Evolutionary conservation across 2,329 filamentous ascomycete genomes (phyloP).

Genomic region (Aspergillus pseudoglaucus): DNA sequence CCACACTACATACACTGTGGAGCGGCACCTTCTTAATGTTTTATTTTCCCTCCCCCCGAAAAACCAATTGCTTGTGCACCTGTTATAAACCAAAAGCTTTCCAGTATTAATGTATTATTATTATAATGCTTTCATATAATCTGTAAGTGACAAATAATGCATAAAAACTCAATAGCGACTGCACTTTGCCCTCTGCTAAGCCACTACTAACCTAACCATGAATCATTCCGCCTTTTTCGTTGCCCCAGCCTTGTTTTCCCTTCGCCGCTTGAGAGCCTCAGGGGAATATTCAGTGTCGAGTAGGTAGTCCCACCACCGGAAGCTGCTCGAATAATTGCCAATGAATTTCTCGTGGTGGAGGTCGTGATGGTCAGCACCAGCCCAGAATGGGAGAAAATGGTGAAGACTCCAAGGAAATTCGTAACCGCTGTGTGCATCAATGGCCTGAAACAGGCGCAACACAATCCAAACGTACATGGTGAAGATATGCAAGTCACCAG

Average conservation of each 20-base stretch:
- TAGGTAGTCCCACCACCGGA: conserved; percentile 97
- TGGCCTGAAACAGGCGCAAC: conserved; percentile 88
- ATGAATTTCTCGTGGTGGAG: conserved; percentile 98
- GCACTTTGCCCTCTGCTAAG: not conserved
- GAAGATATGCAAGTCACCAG: conserved; percentile 82
- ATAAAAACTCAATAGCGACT: not conserved
- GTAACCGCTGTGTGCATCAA: conserved; percentile 95
- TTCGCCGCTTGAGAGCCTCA: conserved; percentile 75
- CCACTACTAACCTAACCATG: not conserved
- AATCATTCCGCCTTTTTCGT: conserved; percentile 23
- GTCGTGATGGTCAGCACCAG: conserved; percentile 93
- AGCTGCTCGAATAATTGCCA: conserved; percentile 95
- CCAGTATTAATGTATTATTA: not conserved
- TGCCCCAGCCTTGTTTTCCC: conserved; percentile 48
- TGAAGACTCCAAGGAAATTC: conserved; percentile 97
- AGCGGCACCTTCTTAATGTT: too few relatives aligned
- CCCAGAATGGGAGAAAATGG: conserved; percentile 96
- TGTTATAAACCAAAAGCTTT: too few relatives aligned
- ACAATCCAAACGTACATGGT: conserved; percentile 99
- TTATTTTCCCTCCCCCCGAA: too few relatives aligned
- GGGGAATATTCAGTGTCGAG: conserved; percentile 90
- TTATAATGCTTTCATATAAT: not conserved
- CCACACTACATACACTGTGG: too few relatives aligned
- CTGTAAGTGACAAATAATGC: too few relatives aligned
- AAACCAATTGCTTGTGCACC: not conserved